Percentiles rank a stretch among this genome's conserved stretches.
These are phyloP conservation scores for Pelagomonas calceolata DNA, from an alignment of 108 stramenopile species.

Conservation along the genomic window DNA sequence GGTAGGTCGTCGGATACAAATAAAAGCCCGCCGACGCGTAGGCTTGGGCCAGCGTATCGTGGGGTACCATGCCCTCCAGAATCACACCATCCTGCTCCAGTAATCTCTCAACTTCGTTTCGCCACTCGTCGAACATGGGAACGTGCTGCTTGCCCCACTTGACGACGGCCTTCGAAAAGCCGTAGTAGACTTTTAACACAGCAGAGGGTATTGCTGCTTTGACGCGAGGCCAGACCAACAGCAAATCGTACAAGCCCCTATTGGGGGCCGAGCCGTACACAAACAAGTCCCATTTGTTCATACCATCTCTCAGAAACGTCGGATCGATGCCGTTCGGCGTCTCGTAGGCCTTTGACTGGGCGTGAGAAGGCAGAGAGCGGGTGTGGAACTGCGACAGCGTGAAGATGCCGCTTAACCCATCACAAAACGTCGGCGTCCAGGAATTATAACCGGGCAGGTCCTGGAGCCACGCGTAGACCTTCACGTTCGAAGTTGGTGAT, in stretches of 20 bases:
- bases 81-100: conserved; percentile 21
- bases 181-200: conserved; percentile 33
- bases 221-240: conserved; percentile 28
- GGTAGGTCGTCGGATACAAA: conserved; percentile 38
- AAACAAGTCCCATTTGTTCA: conserved; percentile 16
- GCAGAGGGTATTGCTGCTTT: conserved; percentile 14
- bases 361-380: neutral
- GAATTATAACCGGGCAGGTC: conserved; percentile 6
- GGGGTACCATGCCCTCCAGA: conserved; percentile 38
- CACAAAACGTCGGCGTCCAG: neutral
- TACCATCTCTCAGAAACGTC: conserved; percentile 19
- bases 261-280: conserved; percentile 38
- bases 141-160: conserved; percentile 17
- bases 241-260: conserved; percentile 25
- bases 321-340: conserved; percentile 25
- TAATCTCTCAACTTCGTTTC: conserved; percentile 3
- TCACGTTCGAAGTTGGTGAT: neutral
- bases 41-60: conserved; percentile 18
- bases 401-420: conserved; percentile 14
- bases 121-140: conserved; percentile 16
- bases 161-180: conserved; percentile 28
- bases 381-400: conserved; percentile 24
- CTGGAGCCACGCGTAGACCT: conserved; percentile 37
- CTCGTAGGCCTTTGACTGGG: neutral
- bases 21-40: conserved; percentile 35